These are phyloP conservation scores for Leccinum fallax DNA, from an alignment of 1,284 basidiomycete species.

Conservation along the genomic window DNA sequence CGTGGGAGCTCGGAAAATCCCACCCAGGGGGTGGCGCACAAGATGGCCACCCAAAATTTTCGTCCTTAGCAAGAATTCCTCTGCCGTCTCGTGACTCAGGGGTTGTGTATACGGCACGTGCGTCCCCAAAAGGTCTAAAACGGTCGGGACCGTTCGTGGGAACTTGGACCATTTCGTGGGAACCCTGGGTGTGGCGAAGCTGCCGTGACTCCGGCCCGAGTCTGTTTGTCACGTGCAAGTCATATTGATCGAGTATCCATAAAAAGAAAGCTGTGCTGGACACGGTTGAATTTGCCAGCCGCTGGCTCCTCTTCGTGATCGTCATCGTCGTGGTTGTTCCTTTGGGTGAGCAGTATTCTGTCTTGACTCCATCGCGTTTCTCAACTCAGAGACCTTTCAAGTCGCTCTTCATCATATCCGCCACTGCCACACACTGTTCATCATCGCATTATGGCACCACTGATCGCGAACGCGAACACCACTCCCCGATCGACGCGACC, in stretches of 20 bases:
- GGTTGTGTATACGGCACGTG: too few relatives aligned
- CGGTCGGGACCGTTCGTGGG: too few relatives aligned
- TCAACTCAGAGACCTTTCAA: slow-evolving; percentile 8
- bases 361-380: neutral
- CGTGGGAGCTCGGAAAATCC: too few relatives aligned
- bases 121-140: too few relatives aligned
- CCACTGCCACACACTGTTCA: neutral
- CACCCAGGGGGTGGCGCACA: too few relatives aligned
- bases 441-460: slow-evolving; percentile 17
- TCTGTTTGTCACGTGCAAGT: slow-evolving; percentile 17
- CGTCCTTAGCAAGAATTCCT: too few relatives aligned
- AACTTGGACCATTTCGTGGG: too few relatives aligned
- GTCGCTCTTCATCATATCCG: slow-evolving; percentile 20
- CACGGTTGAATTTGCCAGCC: slow-evolving; percentile 26
- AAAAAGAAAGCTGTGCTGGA: slow-evolving; percentile 23
- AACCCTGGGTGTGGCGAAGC: too few relatives aligned
- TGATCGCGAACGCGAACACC: slow-evolving; percentile 13
- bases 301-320: slow-evolving; percentile 21
- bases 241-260: slow-evolving; percentile 7
- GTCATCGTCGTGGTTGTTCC: slow-evolving; percentile 1
- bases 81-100: too few relatives aligned
- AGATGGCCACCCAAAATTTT: too few relatives aligned
- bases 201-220: too few relatives aligned
- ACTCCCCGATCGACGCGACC: slow-evolving; percentile 17
- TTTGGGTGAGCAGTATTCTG: slow-evolving; percentile 17